A percentile compares a stretch with the other conserved stretches of the same genome.
phyloP scores from a whole-genome alignment of 345 rosid genomes.

The Orychophragmus violaceus region DNA sequence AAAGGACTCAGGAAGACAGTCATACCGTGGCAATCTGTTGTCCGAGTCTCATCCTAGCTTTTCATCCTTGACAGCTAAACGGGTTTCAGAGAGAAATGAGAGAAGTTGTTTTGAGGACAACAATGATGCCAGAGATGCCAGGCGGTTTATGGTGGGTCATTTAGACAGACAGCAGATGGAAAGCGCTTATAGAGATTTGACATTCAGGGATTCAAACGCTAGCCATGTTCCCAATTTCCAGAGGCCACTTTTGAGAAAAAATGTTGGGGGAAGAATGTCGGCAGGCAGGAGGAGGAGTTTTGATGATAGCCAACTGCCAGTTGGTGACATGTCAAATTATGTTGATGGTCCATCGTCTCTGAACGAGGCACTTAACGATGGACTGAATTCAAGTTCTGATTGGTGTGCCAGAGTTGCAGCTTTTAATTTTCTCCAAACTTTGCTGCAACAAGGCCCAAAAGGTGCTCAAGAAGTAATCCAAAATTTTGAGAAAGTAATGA shows the following conservation, averaged over 20 bases:
- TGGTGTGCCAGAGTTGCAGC: slow-evolving; percentile 98
- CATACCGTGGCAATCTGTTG: slow-evolving; percentile 48
- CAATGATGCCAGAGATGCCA: slow-evolving; percentile 58
- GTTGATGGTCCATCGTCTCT: slow-evolving; percentile 87
- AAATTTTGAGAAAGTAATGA: slow-evolving; percentile 97
- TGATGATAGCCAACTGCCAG: slow-evolving; percentile 77
- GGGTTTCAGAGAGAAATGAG: slow-evolving; percentile 68
- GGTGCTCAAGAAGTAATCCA: slow-evolving; percentile 93
- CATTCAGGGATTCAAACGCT: slow-evolving; percentile 61
- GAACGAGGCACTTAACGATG: slow-evolving; percentile 80
- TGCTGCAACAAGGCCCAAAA: slow-evolving; percentile 89
- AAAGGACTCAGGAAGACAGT: slow-evolving; percentile 72
- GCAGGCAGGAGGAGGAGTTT: slow-evolving; percentile 91
- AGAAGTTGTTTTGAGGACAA: slow-evolving; percentile 66
- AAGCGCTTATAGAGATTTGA: slow-evolving; percentile 49
- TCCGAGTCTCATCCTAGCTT: slow-evolving; percentile 56
- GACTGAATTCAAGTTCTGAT: slow-evolving; percentile 85
- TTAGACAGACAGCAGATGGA: slow-evolving; percentile 74
- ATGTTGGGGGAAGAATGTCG: slow-evolving; percentile 70
- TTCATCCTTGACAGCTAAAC: slow-evolving; percentile 61
- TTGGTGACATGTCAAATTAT: slow-evolving; percentile 72
- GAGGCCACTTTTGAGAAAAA: slow-evolving; percentile 87
- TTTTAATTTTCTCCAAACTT: slow-evolving; percentile 74
- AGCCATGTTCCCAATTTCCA: slow-evolving; percentile 89
- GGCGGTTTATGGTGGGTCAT: slow-evolving; percentile 50